Conservation (phyloP, 352 stramenopile species). For the Blastocystis sp. region DNA sequence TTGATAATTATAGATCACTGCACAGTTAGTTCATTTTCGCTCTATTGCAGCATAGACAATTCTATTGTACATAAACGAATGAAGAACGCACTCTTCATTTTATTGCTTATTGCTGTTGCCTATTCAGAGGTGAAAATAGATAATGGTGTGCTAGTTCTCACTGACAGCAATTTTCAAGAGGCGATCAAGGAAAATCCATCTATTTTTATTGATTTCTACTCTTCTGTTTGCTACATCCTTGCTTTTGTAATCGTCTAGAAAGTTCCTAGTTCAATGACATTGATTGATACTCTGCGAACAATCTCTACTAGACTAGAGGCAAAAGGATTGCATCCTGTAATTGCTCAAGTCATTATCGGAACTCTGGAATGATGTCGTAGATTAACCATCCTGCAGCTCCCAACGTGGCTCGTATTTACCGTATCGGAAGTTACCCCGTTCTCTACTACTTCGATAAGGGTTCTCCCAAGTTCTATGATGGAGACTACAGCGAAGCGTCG, state of each 20-base stretch:
- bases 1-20: constrained; percentile 8
- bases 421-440: constrained; percentile 27
- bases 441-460: constrained; percentile 44
- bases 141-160: constrained; percentile 26
- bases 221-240: background rate
- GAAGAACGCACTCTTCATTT: background rate
- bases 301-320: background rate
- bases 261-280: background rate
- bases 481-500: background rate
- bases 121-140: background rate
- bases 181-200: background rate
- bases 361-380: background rate
- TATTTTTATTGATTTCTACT: constrained; percentile 50
- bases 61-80: background rate
- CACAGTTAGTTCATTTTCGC: background rate
- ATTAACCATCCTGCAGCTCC: constrained; percentile 21
- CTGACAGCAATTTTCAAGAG: constrained; percentile 21
- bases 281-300: background rate
- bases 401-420: constrained; percentile 3
- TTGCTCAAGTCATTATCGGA: background rate
- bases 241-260: background rate
- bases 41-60: background rate
- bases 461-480: constrained; percentile 16
- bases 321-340: background rate
- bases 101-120: background rate